Evolutionary conservation across 176 grass and related monocot species (phyloP).

Genomic region (Hyparrhenia diplandra): DNA sequence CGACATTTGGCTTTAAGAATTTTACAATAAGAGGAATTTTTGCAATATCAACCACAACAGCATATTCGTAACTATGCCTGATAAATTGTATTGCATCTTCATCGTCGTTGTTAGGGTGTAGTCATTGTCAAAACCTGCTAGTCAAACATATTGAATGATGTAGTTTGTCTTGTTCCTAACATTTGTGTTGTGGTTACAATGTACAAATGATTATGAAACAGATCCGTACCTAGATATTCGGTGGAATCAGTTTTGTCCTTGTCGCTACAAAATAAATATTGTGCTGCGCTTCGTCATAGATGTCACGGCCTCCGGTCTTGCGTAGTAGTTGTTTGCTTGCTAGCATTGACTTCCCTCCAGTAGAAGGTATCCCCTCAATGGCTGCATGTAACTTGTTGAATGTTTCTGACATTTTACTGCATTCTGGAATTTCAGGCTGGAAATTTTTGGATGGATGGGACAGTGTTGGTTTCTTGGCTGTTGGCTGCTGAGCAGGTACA

Average conservation of each 20-base stretch:
- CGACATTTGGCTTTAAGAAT: background rate
- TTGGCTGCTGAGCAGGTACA: too few species aligned
- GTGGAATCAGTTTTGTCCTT: background rate
- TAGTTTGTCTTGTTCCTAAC: background rate
- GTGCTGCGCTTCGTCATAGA: background rate
- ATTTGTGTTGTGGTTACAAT: too few species aligned
- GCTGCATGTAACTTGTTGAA: background rate
- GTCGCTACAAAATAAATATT: background rate
- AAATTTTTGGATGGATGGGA: too few species aligned
- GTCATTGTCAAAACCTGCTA: background rate
- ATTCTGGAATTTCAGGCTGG: too few species aligned
- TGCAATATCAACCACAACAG: background rate
- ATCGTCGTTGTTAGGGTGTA: background rate
- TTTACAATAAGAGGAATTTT: background rate
- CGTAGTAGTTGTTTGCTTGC: background rate
- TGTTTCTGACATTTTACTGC: too few species aligned
- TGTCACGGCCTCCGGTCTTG: background rate
- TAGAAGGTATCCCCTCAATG: background rate
- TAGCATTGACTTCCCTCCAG: background rate
- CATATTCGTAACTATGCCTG: background rate
- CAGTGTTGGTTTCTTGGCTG: too few species aligned
- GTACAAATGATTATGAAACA: too few species aligned
- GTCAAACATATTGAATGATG: background rate
- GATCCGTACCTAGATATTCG: background rate
- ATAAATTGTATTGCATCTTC: background rate